These are phyloP conservation scores for Tagetes patula DNA, from an alignment of 129 eudicot genomes.

Conservation along the genomic window DNA sequence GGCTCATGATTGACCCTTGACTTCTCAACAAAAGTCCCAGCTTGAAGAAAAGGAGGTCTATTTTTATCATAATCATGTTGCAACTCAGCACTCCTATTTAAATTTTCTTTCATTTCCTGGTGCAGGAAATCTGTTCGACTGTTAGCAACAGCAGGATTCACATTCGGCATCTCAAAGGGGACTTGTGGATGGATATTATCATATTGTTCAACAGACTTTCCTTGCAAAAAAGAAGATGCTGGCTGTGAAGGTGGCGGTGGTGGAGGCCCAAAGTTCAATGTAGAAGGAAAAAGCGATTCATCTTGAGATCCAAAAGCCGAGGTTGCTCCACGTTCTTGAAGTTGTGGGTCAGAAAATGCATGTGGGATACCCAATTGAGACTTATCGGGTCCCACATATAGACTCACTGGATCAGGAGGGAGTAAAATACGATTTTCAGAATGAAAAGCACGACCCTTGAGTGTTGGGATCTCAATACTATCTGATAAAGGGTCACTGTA, in stretches of 20 bases:
- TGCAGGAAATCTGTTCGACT: slow-evolving; percentile 18
- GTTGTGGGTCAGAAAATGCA: slow-evolving; percentile 88
- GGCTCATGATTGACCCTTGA: slow-evolving; percentile 26
- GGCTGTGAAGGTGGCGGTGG: slow-evolving; percentile 40
- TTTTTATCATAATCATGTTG: slow-evolving; percentile 1
- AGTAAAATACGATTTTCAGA: slow-evolving; percentile 53
- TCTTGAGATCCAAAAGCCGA: slow-evolving; percentile 64
- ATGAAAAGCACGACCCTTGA: slow-evolving; percentile 41
- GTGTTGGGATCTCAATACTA: slow-evolving; percentile 40
- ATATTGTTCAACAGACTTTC: slow-evolving; percentile 31
- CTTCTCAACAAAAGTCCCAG: slow-evolving; percentile 12
- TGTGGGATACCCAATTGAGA: slow-evolving; percentile 66
- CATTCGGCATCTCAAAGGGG: slow-evolving; percentile 19
- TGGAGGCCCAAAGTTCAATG: slow-evolving; percentile 37
- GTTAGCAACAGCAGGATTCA: slow-evolving; percentile 25
- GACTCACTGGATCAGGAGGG: slow-evolving; percentile 39
- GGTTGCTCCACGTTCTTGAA: slow-evolving; percentile 63
- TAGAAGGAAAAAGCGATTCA: slow-evolving; percentile 46
- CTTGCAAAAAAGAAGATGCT: slow-evolving; percentile 29
- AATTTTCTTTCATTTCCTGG: slow-evolving; percentile 9
- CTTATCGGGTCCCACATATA: slow-evolving; percentile 36
- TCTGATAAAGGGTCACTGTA: slow-evolving; percentile 35
- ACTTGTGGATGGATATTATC: slow-evolving; percentile 26
- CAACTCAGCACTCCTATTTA: slow-evolving; percentile 20
- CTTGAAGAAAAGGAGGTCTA: slow-evolving; percentile 7